These are phyloP conservation scores for Neofusicoccum umdonicola DNA, from an alignment of 2,329 filamentous ascomycete genomes.

Conservation along the genomic window DNA sequence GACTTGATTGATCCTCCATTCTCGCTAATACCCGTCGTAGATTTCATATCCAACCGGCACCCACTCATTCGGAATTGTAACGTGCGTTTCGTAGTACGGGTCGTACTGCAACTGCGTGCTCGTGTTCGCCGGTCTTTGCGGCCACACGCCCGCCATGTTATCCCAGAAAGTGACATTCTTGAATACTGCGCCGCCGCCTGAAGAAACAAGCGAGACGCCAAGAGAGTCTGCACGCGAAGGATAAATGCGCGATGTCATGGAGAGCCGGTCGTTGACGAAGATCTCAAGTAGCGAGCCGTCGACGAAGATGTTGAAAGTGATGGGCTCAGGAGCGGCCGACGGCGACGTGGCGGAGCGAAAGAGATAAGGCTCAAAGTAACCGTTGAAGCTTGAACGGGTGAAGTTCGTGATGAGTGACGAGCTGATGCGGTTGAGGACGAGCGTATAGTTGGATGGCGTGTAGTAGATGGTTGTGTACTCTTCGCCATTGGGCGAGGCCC, in stretches of 20 bases:
- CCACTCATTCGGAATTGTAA: constrained; percentile 9
- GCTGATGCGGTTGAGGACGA: constrained; percentile 45
- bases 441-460: constrained; percentile 45
- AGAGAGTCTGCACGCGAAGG: constrained; percentile 39
- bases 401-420: constrained; percentile 44
- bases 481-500: constrained; percentile 41
- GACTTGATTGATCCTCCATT: no score
- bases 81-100: constrained; percentile 14
- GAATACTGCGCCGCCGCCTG: not conserved
- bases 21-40: constrained; percentile 1
- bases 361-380: constrained; percentile 47
- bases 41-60: constrained; percentile 5
- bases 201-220: not conserved
- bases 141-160: constrained; percentile 11
- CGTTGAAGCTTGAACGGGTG: constrained; percentile 44
- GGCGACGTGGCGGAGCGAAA: constrained; percentile 19
- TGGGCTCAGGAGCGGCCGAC: constrained; percentile 35
- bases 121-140: constrained; percentile 8
- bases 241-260: constrained; percentile 46
- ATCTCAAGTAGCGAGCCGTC: constrained; percentile 49
- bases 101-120: constrained; percentile 10
- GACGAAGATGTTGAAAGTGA: constrained; percentile 46
- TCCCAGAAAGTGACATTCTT: constrained; percentile 10
- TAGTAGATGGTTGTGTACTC: constrained; percentile 48
- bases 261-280: constrained; percentile 45